A percentile compares a stretch with the other conserved stretches of the same genome.
These are phyloP conservation scores for Lentinula edodes DNA, from an alignment of 768 basidiomycete genomes.

Conservation along the genomic window DNA sequence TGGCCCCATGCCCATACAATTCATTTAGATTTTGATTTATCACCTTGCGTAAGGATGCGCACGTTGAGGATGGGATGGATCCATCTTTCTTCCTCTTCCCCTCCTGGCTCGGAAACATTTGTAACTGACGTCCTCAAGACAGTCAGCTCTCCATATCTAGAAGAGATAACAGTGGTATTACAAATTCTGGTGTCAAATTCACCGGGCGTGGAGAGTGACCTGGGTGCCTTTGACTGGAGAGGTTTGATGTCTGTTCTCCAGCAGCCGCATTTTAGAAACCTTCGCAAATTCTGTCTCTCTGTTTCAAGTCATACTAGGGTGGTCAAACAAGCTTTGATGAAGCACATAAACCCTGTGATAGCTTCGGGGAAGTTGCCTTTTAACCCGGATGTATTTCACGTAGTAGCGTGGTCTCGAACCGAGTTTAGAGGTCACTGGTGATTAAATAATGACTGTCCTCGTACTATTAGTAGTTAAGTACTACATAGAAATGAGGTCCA, in stretches of 20 bases:
- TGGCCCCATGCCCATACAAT: background rate
- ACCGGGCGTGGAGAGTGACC: background rate
- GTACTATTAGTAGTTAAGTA: no score
- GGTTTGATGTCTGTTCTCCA: slow-evolving; percentile 1
- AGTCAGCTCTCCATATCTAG: background rate
- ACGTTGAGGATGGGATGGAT: background rate
- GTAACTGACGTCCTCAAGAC: background rate
- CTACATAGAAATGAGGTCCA: background rate
- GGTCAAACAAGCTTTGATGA: background rate
- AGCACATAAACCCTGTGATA: background rate
- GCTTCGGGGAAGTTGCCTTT: background rate
- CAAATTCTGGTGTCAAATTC: background rate
- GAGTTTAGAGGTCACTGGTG: background rate
- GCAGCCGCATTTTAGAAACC: background rate
- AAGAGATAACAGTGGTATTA: background rate
- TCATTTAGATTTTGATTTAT: background rate
- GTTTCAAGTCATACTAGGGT: background rate
- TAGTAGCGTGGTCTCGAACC: background rate
- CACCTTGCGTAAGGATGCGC: background rate
- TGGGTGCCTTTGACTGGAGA: slow-evolving; percentile 2
- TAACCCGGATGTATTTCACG: background rate
- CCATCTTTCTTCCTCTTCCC: background rate
- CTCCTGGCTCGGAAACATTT: background rate
- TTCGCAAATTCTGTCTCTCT: background rate
- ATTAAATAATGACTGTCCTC: background rate